Evolutionary conservation across 23 red algal genomes (phyloP).

Genomic region (Gracilariopsis chorda): DNA sequence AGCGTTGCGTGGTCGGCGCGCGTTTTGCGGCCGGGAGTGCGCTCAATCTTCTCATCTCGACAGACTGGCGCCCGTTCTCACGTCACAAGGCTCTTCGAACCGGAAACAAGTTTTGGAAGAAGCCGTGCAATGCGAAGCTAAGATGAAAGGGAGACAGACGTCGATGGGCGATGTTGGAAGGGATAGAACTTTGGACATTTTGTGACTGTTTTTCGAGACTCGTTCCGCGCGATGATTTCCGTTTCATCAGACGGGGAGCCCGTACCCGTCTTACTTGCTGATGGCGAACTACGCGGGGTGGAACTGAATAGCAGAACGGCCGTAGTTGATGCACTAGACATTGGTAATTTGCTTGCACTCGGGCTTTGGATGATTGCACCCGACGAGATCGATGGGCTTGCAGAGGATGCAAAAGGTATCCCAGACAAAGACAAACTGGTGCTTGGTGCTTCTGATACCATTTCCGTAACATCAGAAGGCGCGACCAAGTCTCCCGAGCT

Average conservation of each 20-base stretch:
- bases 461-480: not conserved
- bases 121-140: not conserved
- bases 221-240: not conserved
- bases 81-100: not conserved
- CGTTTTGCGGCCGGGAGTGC: not conserved
- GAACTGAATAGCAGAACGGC: not conserved
- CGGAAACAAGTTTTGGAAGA: not conserved
- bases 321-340: not conserved
- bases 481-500: not conserved
- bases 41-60: constrained; percentile 41
- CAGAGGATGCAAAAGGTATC: not conserved
- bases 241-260: not conserved
- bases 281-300: not conserved
- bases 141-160: not conserved
- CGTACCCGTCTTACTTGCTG: not conserved
- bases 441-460: not conserved
- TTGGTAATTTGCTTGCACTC: not conserved
- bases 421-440: not conserved
- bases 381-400: not conserved
- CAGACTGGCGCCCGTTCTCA: constrained; percentile 6
- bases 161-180: not conserved
- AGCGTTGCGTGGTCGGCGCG: not conserved
- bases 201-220: constrained; percentile 31
- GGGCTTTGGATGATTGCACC: not conserved
- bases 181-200: not conserved